Evolutionary conservation across 129 eudicot species (phyloP).

Genomic region (Tagetes patula): DNA sequence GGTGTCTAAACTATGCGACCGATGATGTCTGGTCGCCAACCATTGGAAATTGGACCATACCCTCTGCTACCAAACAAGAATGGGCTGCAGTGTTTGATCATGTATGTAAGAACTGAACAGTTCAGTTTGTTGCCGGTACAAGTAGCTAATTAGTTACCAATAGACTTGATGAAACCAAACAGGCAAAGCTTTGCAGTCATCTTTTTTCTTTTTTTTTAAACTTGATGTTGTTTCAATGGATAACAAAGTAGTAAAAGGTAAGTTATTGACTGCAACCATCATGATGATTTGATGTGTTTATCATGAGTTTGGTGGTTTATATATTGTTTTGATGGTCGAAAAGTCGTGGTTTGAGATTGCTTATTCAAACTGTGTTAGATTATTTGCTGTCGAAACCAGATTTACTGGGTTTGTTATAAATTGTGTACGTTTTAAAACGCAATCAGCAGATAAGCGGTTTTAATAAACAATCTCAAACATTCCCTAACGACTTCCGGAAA

Average conservation of each 20-base stretch:
- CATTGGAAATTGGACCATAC: conserved; percentile 32
- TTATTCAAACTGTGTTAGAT: background rate
- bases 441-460: background rate
- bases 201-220: background rate
- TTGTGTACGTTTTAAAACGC: background rate
- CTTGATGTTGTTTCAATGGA: conserved; percentile 13
- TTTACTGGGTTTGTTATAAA: background rate
- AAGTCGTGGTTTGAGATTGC: background rate
- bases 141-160: background rate
- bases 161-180: conserved; percentile 13
- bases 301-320: background rate
- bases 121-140: conserved; percentile 5
- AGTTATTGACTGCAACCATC: background rate
- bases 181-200: conserved; percentile 15
- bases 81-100: conserved; percentile 52
- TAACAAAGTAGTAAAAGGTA: conserved; percentile 14
- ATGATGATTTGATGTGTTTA: conserved; percentile 5
- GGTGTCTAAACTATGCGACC: conserved; percentile 34
- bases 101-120: conserved; percentile 20
- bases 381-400: background rate
- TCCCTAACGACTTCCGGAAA: background rate
- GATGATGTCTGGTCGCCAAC: conserved; percentile 51
- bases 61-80: conserved; percentile 36
- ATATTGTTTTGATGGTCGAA: background rate
- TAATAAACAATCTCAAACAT: background rate